These are phyloP conservation scores for Quercus phellos DNA, from an alignment of 331 rosid species.

Conservation along the genomic window DNA sequence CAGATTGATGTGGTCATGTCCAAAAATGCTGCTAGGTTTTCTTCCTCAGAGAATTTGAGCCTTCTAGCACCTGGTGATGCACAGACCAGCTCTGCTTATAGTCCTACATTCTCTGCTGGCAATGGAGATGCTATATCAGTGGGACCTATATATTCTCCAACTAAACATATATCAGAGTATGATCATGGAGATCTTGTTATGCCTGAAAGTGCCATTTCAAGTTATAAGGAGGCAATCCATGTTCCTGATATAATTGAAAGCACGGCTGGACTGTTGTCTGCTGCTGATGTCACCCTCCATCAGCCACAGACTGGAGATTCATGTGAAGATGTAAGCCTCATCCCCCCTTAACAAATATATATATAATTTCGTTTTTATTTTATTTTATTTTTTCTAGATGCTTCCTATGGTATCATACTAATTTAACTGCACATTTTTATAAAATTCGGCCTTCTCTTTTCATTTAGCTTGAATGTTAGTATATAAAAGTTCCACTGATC, in stretches of 20 bases:
- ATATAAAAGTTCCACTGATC: neutral
- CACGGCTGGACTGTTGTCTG: slow-evolving; percentile 65
- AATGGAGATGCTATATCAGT: slow-evolving; percentile 58
- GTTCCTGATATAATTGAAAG: slow-evolving; percentile 86
- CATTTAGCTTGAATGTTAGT: neutral
- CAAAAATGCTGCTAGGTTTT: slow-evolving; percentile 55
- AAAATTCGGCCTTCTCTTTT: neutral
- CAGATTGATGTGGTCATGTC: slow-evolving; percentile 52
- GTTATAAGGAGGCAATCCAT: slow-evolving; percentile 61
- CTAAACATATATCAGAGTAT: slow-evolving; percentile 44
- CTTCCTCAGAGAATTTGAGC: slow-evolving; percentile 75
- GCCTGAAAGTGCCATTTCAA: slow-evolving; percentile 67
- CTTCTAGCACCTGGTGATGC: slow-evolving; percentile 57
- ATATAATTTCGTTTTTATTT: neutral
- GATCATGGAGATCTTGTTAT: slow-evolving; percentile 58
- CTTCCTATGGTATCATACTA: neutral
- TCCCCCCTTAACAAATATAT: slow-evolving; percentile 3
- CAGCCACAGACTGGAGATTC: slow-evolving; percentile 59
- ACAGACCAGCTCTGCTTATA: slow-evolving; percentile 70
- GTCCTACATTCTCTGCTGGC: slow-evolving; percentile 64
- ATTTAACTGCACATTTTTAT: neutral
- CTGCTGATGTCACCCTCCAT: slow-evolving; percentile 59
- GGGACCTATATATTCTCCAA: slow-evolving; percentile 45
- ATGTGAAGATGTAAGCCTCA: slow-evolving; percentile 64
- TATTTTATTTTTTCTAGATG: neutral